These are phyloP conservation scores for Moesziomyces globuligerus DNA, from an alignment of 1,284 basidiomycete species.

Conservation along the genomic window DNA sequence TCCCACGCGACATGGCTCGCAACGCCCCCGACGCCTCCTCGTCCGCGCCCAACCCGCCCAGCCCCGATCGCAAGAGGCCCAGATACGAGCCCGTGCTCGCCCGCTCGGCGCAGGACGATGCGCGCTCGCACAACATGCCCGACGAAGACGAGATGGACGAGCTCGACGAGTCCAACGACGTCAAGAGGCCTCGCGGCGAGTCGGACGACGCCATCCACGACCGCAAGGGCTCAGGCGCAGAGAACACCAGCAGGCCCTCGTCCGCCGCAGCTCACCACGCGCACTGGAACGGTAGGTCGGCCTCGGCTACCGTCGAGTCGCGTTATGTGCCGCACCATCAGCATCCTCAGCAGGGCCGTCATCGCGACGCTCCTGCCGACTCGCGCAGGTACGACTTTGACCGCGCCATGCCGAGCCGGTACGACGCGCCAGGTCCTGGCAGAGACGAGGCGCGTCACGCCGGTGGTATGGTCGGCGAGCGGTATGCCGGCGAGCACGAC, in stretches of 20 bases:
- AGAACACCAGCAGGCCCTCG: conserved; percentile 21
- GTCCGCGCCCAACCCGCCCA: conserved; percentile 14
- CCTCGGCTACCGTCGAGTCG: conserved; percentile 25
- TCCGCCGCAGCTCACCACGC: conserved; percentile 28
- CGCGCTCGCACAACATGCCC: conserved; percentile 7
- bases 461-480: conserved; percentile 33
- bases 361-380: conserved; percentile 6
- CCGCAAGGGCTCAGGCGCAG: conserved; percentile 28
- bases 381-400: conserved; percentile 28
- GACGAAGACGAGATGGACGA: conserved; percentile 45
- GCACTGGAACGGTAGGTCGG: conserved; percentile 32
- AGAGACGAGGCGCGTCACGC: conserved; percentile 29
- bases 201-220: conserved; percentile 24
- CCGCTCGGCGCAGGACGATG: conserved; percentile 1
- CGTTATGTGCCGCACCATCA: conserved; percentile 16
- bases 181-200: conserved; percentile 19
- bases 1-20: conserved; percentile 29
- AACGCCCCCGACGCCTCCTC: conserved; percentile 1
- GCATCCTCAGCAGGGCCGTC: conserved; percentile 13
- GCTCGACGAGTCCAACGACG: conserved; percentile 30
- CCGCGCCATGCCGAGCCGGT: conserved; percentile 12
- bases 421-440: conserved; percentile 11
- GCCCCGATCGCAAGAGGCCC: conserved; percentile 39
- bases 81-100: conserved; percentile 22
- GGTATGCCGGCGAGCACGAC: conserved; percentile 18